phyloP scores from a whole-genome alignment of 768 basidiomycete genomes.

The Sporobolomyces phaffii region DNA sequence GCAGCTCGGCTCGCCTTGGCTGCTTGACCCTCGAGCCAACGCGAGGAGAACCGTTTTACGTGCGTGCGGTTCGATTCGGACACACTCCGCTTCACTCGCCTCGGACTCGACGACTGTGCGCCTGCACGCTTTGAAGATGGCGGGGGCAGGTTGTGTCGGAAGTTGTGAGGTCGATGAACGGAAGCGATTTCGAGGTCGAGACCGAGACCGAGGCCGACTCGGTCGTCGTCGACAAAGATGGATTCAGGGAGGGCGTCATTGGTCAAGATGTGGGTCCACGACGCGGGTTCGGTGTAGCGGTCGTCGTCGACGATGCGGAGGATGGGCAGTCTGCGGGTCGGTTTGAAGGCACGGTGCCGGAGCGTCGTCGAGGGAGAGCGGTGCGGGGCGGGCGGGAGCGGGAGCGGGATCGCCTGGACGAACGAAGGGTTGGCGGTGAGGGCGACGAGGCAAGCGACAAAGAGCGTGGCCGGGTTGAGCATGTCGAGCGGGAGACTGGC shows the following conservation, averaged over 20 bases:
- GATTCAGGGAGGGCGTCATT: neutral
- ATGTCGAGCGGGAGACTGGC: neutral
- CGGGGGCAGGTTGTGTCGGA: neutral
- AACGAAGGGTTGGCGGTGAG: constrained; percentile 7
- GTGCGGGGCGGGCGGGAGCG: neutral
- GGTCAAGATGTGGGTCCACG: neutral
- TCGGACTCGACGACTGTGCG: neutral
- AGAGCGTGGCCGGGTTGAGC: constrained; percentile 5
- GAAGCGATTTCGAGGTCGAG: neutral
- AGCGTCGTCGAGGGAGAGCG: neutral
- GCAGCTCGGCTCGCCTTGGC: neutral
- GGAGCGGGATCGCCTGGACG: constrained; percentile 5
- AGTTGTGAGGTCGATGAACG: neutral
- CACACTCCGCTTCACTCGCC: neutral
- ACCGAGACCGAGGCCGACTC: no score
- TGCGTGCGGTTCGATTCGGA: neutral
- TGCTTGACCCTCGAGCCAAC: neutral
- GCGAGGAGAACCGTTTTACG: neutral
- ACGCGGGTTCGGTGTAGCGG: neutral
- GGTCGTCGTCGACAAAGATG: neutral
- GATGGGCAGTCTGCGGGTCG: neutral
- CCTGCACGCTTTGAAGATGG: neutral
- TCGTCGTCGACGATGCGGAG: constrained; percentile 15
- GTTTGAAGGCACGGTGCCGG: neutral
- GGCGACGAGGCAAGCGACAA: constrained; percentile 3